Evolutionary conservation across 2,329 filamentous ascomycete species (phyloP).

Genomic region (Stachybotrys echinatus): DNA sequence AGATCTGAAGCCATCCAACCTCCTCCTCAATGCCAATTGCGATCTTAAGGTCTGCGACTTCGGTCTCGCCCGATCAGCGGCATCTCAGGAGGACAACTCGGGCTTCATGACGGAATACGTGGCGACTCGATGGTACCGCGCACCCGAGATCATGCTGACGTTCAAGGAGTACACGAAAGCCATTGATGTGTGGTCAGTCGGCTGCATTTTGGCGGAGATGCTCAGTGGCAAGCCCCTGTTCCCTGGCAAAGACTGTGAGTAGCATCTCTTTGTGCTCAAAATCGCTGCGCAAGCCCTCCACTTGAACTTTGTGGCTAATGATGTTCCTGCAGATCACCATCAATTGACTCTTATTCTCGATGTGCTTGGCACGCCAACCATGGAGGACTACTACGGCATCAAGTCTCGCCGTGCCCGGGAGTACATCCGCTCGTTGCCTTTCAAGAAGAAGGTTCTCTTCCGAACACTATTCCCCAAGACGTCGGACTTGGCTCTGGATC

Average conservation of each 20-base stretch:
- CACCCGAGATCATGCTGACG: constrained; percentile 98
- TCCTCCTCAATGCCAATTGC: constrained; percentile 96
- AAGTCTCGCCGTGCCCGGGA: constrained; percentile 95
- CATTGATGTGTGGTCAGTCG: constrained; percentile 98
- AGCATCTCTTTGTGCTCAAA: background rate
- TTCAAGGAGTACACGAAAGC: constrained; percentile 99
- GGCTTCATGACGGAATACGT: constrained; percentile 99
- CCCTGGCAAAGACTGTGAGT: constrained; percentile 95
- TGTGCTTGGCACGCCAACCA: constrained; percentile 94
- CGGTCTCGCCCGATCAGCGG: constrained; percentile 88
- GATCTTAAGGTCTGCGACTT: constrained; percentile 99
- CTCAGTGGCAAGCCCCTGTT: constrained; percentile 96
- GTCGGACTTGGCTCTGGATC: constrained; percentile 90
- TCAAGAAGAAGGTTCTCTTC: constrained; percentile 99
- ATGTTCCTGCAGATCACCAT: constrained; percentile 71
- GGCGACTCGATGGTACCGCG: constrained; percentile 97
- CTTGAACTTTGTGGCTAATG: background rate
- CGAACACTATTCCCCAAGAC: constrained; percentile 97
- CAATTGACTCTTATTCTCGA: constrained; percentile 96
- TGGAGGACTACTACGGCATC: constrained; percentile 99
- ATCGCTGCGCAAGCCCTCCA: too few species aligned
- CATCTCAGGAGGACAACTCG: constrained; percentile 98
- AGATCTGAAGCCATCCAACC: constrained; percentile 94
- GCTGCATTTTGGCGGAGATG: constrained; percentile 98
- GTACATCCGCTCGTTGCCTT: constrained; percentile 95